A percentile compares a stretch with the other conserved stretches of the same genome.
phyloP scores from a whole-genome alignment of 345 rosid species.

The Atalantia buxifolia region DNA sequence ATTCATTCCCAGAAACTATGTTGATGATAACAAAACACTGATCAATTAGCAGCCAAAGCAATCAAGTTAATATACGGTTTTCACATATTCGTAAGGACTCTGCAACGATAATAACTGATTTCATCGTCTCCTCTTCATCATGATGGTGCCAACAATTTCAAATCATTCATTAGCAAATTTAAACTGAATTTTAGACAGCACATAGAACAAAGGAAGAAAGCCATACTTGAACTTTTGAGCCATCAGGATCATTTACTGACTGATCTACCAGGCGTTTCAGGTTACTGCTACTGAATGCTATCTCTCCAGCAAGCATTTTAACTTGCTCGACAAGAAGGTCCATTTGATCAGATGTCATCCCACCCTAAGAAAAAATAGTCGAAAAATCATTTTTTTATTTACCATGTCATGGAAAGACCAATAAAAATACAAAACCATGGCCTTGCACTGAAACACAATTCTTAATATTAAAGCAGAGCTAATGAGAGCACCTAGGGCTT shows the following conservation, averaged over 20 bases:
- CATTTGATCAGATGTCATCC: conserved; percentile 83
- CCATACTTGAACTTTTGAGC: conserved; percentile 71
- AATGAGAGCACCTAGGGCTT: too few species aligned
- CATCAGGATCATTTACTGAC: conserved; percentile 80
- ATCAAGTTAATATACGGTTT: background rate
- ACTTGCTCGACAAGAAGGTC: conserved; percentile 98
- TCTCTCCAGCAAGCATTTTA: conserved; percentile 98
- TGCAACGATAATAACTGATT: background rate
- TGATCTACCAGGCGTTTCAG: conserved; percentile 94
- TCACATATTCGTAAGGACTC: background rate
- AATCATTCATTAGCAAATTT: conserved; percentile 2
- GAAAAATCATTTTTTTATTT: background rate
- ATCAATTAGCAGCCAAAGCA: background rate
- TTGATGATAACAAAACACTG: background rate
- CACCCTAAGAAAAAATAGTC: conserved; percentile 44
- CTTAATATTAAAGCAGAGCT: background rate
- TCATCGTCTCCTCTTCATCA: background rate
- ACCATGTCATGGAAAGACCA: background rate
- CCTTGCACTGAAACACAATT: background rate
- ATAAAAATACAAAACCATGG: background rate
- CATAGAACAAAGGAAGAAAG: conserved; percentile 9
- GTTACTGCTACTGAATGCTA: conserved; percentile 91
- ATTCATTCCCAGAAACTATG: background rate
- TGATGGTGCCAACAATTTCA: background rate
- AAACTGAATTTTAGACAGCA: background rate